A percentile compares a stretch with the other conserved stretches of the same genome.
Conservation (phyloP, 352 stramenopile genomes). For the Nothophytophthora sp. region DNA sequence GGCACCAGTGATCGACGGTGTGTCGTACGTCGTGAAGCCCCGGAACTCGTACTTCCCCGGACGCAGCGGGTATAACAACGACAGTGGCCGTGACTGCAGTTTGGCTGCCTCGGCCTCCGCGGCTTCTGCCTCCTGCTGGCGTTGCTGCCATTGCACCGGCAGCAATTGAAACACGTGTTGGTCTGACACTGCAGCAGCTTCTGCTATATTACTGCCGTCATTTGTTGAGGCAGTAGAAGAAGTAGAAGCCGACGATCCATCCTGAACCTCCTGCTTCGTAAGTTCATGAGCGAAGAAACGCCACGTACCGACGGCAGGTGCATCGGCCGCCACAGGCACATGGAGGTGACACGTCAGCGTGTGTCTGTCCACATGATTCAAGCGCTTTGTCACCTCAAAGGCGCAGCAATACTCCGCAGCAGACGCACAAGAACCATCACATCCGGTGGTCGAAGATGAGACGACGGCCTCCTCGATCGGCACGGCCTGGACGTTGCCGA, state of each 20-base stretch:
- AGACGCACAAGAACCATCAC: constrained; percentile 1
- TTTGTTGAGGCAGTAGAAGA: constrained; percentile 14
- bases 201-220: neutral
- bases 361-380: constrained; percentile 41
- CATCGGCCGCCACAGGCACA: constrained; percentile 21
- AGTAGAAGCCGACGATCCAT: constrained; percentile 9
- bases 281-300: constrained; percentile 11
- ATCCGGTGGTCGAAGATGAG: constrained; percentile 5
- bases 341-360: constrained; percentile 48
- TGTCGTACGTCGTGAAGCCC: constrained; percentile 53
- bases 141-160: constrained; percentile 23
- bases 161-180: constrained; percentile 29
- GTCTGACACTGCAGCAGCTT: neutral
- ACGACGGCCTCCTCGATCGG: constrained; percentile 22
- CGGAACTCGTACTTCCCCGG: constrained; percentile 67
- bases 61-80: constrained; percentile 47
- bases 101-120: constrained; percentile 4
- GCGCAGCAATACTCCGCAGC: constrained; percentile 42
- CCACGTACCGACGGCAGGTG: constrained; percentile 27
- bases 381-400: constrained; percentile 43
- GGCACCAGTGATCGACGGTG: constrained; percentile 7
- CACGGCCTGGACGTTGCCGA: constrained; percentile 26
- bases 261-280: constrained; percentile 1
- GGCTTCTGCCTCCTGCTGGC: constrained; percentile 19
- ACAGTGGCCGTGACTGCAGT: constrained; percentile 21